Percentiles rank a stretch among this genome's conserved stretches.
These are phyloP conservation scores for Elongisporangium prolatum DNA, from an alignment of 352 stramenopile genomes.

Conservation along the genomic window DNA sequence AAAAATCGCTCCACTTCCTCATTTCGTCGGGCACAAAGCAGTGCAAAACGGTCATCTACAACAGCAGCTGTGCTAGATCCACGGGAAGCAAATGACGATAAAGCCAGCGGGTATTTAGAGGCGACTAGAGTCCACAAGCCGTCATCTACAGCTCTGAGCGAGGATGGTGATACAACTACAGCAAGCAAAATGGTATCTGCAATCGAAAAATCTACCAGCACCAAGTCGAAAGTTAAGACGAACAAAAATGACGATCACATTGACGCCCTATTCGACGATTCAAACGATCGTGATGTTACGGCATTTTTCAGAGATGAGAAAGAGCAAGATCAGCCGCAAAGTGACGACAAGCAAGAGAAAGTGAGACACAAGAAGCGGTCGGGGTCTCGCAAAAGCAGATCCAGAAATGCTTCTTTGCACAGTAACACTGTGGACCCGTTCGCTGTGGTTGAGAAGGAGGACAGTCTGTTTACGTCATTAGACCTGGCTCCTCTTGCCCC, in stretches of 20 bases:
- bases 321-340: neutral
- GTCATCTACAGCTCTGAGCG: slow-evolving; percentile 2
- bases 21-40: neutral
- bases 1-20: slow-evolving; percentile 9
- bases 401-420: neutral
- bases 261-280: slow-evolving; percentile 61
- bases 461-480: neutral
- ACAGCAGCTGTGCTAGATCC: neutral
- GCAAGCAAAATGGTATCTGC: neutral
- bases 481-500: neutral
- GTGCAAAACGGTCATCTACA: neutral
- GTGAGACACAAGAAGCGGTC: neutral
- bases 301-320: slow-evolving; percentile 15
- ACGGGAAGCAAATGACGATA: neutral
- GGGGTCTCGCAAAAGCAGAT: neutral
- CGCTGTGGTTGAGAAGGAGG: neutral
- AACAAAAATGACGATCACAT: slow-evolving; percentile 39
- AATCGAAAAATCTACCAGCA: neutral
- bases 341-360: neutral
- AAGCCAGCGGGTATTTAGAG: neutral
- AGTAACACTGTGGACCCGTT: neutral
- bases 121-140: neutral
- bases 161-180: neutral
- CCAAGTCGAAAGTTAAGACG: neutral
- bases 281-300: slow-evolving; percentile 39